These are phyloP conservation scores for Capsicum rhomboideum DNA, from an alignment of 257 asterid species.

Conservation along the genomic window DNA sequence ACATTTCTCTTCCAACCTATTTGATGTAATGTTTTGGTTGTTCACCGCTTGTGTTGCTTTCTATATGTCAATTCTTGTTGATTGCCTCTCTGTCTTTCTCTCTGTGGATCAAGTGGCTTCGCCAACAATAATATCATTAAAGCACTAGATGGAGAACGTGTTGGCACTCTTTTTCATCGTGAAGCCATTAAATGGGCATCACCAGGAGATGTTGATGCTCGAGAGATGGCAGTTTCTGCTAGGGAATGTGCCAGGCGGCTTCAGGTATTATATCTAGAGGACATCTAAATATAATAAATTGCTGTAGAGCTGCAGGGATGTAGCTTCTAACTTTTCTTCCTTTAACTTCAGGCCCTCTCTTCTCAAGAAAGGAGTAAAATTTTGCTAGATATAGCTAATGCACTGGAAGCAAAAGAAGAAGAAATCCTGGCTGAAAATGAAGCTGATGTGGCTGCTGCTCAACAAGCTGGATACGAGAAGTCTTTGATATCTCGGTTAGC, in stretches of 20 bases:
- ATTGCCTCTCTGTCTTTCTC: constrained; percentile 5
- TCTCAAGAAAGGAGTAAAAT: constrained; percentile 60
- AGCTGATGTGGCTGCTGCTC: constrained; percentile 62
- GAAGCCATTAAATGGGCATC: constrained; percentile 60
- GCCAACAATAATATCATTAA: constrained; percentile 45
- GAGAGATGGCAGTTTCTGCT: constrained; percentile 75
- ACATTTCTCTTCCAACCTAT: not conserved
- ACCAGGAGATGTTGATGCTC: constrained; percentile 34
- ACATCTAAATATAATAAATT: not conserved
- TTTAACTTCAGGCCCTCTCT: constrained; percentile 37
- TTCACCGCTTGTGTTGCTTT: not conserved
- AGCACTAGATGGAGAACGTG: constrained; percentile 52
- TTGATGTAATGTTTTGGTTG: not conserved
- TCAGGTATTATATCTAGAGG: constrained; percentile 32
- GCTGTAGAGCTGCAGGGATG: not conserved
- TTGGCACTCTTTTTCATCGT: constrained; percentile 72
- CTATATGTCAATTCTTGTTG: not conserved
- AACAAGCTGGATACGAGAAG: constrained; percentile 55
- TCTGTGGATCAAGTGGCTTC: constrained; percentile 46
- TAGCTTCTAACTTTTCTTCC: constrained; percentile 1
- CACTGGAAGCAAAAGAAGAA: constrained; percentile 44
- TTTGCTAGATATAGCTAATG: constrained; percentile 58
- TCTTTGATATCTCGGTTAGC: constrained; percentile 64
- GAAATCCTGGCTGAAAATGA: constrained; percentile 43
- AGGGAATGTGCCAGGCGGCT: constrained; percentile 61